Conservation (phyloP, 1,284 basidiomycete species). For the Microbotryum intermedium region DNA sequence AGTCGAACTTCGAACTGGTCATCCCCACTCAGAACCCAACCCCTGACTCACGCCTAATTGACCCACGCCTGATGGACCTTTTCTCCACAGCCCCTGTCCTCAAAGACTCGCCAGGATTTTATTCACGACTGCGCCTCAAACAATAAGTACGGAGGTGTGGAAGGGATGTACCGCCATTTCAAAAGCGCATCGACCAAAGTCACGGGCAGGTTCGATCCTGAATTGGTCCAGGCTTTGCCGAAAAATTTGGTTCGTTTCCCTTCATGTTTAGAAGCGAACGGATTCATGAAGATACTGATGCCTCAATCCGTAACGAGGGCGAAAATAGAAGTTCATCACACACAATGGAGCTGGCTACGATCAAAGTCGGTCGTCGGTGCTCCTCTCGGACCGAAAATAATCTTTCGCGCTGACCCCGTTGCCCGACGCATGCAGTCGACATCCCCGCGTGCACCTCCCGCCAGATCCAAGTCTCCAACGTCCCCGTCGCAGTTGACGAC, state of each 20-base stretch:
- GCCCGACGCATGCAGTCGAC: too few species aligned
- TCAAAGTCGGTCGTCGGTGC: too few species aligned
- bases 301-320: too few species aligned
- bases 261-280: too few species aligned
- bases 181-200: conserved; percentile 31
- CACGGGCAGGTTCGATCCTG: conserved; percentile 71
- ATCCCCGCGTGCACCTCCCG: neutral
- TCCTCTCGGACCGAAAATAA: too few species aligned
- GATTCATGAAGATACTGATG: too few species aligned
- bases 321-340: conserved; percentile 59
- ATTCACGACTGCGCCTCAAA: conserved; percentile 53
- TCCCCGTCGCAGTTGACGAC: conserved; percentile 82
- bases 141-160: conserved; percentile 58
- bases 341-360: conserved; percentile 72
- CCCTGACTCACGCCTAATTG: neutral
- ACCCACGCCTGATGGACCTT: neutral
- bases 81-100: conserved; percentile 53
- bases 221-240: conserved; percentile 61
- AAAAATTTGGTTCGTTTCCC: conserved; percentile 42
- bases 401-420: too few species aligned
- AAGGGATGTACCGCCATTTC: conserved; percentile 74
- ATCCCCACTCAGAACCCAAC: too few species aligned
- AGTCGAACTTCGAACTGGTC: neutral
- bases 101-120: conserved; percentile 59
- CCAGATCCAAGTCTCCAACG: conserved; percentile 75